Evolutionary conservation across 257 asterid species (phyloP), one percentile per base, ranked within the genome.

Genomic region (Scutellaria minor): DNA sequence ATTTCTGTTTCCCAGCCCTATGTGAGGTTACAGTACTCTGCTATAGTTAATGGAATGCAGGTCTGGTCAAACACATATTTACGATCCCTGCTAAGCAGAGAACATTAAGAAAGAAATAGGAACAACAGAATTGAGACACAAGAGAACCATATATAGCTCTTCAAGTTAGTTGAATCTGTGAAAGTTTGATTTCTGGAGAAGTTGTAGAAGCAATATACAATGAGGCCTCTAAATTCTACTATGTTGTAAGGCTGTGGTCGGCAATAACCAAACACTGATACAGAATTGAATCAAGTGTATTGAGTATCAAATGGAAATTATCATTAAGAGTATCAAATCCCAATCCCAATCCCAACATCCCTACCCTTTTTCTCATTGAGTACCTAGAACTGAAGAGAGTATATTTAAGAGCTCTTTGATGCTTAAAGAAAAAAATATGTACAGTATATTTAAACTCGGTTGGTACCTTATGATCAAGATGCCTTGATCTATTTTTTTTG

Each of bases 401-500:
- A 59, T 51, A 44, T 47, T 45, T 11, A 61, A 54, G 68, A 27
- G 46, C 45, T 58, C 68, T 60, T 64, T 20, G 6, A 3, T 39
- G 37, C 9, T 67, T 11, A 67, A 61, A 59, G 40, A 57, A 55
- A 31, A 27, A 31, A 35, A 39, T 24, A 63, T 35, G 14, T 24
- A 64, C 27, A 11, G 2, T 47, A 5, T 5, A 68, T 60, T 48
- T n/a, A 37, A 55, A 45, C 58, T 14, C 31, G 12, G 35, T 27
- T 11, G 40, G 47, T 91, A 95, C 99, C 99, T 92, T 85, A 95
- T 92, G 31, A 90, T 83, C 84, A 92, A 85, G 85, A 95, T 92
- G 83, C 99, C 98, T 75, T 95, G 98, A 75, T 92, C 98, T 74
- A 95, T 81, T 81, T 95, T 92, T 65, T 86, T 85, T 78, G 99